phyloP scores from a whole-genome alignment of 257 asterid genomes.

The Solanum sejunctum region DNA sequence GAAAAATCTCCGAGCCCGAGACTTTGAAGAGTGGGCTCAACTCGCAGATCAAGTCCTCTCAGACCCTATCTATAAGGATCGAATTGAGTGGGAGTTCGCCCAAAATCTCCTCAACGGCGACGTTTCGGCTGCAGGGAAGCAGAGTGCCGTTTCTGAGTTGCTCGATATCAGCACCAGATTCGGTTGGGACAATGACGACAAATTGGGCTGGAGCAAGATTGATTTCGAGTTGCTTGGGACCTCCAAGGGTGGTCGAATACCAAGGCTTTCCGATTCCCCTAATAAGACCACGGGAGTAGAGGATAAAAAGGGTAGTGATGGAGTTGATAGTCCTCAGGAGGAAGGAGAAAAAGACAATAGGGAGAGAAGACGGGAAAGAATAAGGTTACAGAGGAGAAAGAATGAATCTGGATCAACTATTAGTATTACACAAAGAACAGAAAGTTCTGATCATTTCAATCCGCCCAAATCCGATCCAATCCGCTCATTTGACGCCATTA shows the following conservation, averaged over 20 bases:
- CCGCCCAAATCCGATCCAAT: neutral
- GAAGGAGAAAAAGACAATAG: neutral
- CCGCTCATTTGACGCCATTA: neutral
- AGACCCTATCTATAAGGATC: slow-evolving; percentile 63
- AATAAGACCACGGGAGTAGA: neutral
- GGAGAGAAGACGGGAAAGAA: slow-evolving; percentile 28
- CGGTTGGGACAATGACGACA: slow-evolving; percentile 73
- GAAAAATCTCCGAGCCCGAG: slow-evolving; percentile 57
- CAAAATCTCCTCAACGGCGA: slow-evolving; percentile 53
- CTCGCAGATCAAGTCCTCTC: slow-evolving; percentile 60
- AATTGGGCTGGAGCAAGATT: slow-evolving; percentile 55
- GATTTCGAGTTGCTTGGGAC: slow-evolving; percentile 67
- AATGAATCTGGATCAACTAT: neutral
- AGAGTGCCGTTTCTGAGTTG: slow-evolving; percentile 39
- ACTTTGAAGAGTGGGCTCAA: slow-evolving; percentile 67
- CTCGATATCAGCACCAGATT: slow-evolving; percentile 56
- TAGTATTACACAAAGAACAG: neutral
- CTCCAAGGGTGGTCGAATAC: slow-evolving; percentile 64
- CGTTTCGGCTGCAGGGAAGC: neutral
- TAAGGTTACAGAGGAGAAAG: slow-evolving; percentile 26
- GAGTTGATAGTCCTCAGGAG: neutral
- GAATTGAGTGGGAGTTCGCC: slow-evolving; percentile 85
- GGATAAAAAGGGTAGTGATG: neutral
- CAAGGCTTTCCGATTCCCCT: slow-evolving; percentile 16
- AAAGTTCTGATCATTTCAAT: neutral